phyloP scores from a whole-genome alignment of 768 basidiomycete genomes.

The Leccinum longicurvipes region DNA sequence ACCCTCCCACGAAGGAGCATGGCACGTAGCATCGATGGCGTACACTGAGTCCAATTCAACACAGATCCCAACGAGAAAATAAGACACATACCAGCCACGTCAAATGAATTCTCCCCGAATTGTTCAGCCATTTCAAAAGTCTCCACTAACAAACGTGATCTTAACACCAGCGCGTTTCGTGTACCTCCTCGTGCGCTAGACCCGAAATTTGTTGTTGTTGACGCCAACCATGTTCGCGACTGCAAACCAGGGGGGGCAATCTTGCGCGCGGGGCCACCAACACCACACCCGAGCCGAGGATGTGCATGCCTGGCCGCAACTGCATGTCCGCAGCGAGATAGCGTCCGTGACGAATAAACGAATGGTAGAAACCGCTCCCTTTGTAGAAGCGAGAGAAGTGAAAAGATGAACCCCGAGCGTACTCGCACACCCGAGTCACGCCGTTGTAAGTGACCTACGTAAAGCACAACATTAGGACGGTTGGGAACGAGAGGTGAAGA shows the following conservation, averaged over 20 bases:
- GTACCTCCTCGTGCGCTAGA: slow-evolving; percentile 80
- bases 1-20: slow-evolving; percentile 94
- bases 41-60: slow-evolving; percentile 54
- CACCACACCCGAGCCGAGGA: slow-evolving; percentile 97
- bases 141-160: slow-evolving; percentile 82
- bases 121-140: slow-evolving; percentile 93
- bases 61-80: background rate
- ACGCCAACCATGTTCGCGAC: slow-evolving; percentile 82
- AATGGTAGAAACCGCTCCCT: slow-evolving; percentile 73
- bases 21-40: slow-evolving; percentile 96
- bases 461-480: background rate
- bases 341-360: slow-evolving; percentile 89
- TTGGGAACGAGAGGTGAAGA: too few species aligned
- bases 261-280: slow-evolving; percentile 94
- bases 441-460: slow-evolving; percentile 92
- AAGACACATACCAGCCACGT: slow-evolving; percentile 72
- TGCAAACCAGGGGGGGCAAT: slow-evolving; percentile 89
- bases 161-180: slow-evolving; percentile 73
- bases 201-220: slow-evolving; percentile 96
- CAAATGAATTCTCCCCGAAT: slow-evolving; percentile 91
- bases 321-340: slow-evolving; percentile 88
- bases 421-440: slow-evolving; percentile 93
- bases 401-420: slow-evolving; percentile 88
- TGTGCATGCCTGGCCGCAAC: slow-evolving; percentile 86
- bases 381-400: slow-evolving; percentile 97